Base-by-base conservation (phyloP, 345 rosid species). In the Gynandropsis gynandra region DNA sequence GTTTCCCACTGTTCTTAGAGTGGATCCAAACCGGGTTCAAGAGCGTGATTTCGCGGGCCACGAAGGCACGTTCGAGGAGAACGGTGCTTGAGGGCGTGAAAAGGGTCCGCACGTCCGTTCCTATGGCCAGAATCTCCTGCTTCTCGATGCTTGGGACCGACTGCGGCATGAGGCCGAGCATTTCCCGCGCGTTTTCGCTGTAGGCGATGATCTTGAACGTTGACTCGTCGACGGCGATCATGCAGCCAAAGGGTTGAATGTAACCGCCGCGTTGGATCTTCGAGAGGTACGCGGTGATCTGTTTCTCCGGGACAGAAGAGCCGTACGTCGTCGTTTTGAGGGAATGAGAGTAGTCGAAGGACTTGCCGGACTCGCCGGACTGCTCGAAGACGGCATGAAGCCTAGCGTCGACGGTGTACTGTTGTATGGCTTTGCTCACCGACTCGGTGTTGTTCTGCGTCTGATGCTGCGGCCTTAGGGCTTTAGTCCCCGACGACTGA, bases 351-450 rank as follows among this genome's bases (percentile, higher is more conserved):
- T 87, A 87, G 52, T 90, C 89, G 50, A 87, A 90, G 4, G 87
- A 84, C 76, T 74, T 87, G 14, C 98, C 92, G 0, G 92, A 83
- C 54, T 74, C 95, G 0, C 98, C 89, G 1, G 98, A 87, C 40
- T 74, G 89, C 50, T 90, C 98, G 53, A 84, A 90, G 31, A 79
- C 96, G 37, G 96, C 98, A 50, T 90, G 96, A 21, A 90, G 93
- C 4, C 80, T 83, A 2, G 98, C 98, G 49, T 90, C 98, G 10
- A 77, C 85, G 0, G 95, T 90, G 84, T 76, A 90, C 76, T 90
- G 96, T 16, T 83, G 96, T 59, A 90, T 79, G 46, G 98, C 93
- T 77, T 84, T 90, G 76, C 81, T 89, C 10, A 58, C n/a, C 13
- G 87, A 80, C 11, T 79, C 83, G 2, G 77, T 62, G 42, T 62